Conservation (phyloP, 345 rosid genomes). For the Bretschneidera sinensis region DNA sequence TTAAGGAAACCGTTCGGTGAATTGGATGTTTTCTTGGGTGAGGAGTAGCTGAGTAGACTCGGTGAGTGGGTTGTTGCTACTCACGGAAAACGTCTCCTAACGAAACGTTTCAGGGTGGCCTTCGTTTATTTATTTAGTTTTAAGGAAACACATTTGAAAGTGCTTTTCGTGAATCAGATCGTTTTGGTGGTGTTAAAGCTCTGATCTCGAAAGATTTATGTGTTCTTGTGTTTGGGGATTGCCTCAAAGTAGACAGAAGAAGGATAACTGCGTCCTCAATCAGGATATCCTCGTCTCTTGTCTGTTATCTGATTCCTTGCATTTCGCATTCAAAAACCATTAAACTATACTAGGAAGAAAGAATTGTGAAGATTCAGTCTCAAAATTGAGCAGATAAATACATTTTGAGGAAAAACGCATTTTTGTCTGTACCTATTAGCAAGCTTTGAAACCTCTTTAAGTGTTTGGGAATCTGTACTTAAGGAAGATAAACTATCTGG, state of each 20-base stretch:
- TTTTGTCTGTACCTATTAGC: constrained; percentile 2
- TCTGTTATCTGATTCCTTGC: constrained; percentile 22
- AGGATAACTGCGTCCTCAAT: constrained; percentile 34
- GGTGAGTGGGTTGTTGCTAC: constrained; percentile 14
- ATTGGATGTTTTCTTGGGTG: constrained; percentile 30
- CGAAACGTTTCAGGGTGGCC: constrained; percentile 13
- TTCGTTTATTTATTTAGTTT: constrained; percentile 1
- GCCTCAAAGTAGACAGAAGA: constrained; percentile 33
- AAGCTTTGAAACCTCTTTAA: neutral
- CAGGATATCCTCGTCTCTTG: constrained; percentile 37
- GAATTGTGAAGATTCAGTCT: constrained; percentile 9
- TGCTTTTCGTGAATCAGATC: constrained; percentile 34
- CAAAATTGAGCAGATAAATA: constrained; percentile 3
- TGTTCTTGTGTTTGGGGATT: constrained; percentile 60
- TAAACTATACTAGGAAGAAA: constrained; percentile 1
- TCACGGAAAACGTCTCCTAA: constrained; percentile 9
- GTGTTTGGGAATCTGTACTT: neutral
- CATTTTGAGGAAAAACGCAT: constrained; percentile 10
- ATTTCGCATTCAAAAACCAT: constrained; percentile 19
- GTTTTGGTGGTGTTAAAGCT: constrained; percentile 46
- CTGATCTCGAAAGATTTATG: constrained; percentile 60
- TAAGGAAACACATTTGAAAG: neutral
- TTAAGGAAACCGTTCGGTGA: constrained; percentile 14
- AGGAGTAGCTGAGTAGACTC: constrained; percentile 26
- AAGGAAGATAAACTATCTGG: neutral